Evolutionary conservation across 345 rosid species (phyloP).

Genomic region (Nephelium lappaceum): DNA sequence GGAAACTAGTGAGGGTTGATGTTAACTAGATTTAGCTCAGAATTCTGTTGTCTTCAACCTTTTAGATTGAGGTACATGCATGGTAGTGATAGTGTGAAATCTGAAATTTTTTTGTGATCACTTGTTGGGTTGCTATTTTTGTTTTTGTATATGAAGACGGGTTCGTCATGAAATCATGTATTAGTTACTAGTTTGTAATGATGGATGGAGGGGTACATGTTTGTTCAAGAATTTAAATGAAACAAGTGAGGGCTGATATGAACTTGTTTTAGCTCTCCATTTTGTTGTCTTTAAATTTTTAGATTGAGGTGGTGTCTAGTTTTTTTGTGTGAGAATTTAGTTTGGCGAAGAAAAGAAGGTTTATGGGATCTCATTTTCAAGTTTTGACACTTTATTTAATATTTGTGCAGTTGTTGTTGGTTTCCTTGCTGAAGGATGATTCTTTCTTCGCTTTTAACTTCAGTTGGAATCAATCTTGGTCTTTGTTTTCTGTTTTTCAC

Average conservation of each 20-base stretch:
- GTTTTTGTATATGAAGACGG: neutral
- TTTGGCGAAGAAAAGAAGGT: neutral
- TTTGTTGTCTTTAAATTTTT: too few relatives aligned
- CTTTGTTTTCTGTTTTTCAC: slow-evolving; percentile 78
- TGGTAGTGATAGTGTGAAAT: neutral
- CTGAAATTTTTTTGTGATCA: neutral
- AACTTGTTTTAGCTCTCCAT: too few relatives aligned
- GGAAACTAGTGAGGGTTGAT: too few relatives aligned
- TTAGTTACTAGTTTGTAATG: too few relatives aligned
- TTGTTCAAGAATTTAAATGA: neutral
- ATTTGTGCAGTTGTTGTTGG: neutral
- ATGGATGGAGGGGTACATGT: neutral
- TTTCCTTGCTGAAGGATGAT: slow-evolving; percentile 16
- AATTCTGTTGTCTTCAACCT: too few relatives aligned
- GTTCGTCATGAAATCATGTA: neutral
- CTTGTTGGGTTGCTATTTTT: neutral
- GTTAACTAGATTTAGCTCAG: too few relatives aligned
- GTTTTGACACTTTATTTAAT: neutral
- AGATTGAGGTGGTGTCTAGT: neutral
- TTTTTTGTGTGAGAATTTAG: slow-evolving; percentile 1
- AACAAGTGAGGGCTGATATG: too few relatives aligned
- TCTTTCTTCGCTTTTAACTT: slow-evolving; percentile 84
- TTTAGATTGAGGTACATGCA: too few relatives aligned
- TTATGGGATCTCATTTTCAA: slow-evolving; percentile 1
- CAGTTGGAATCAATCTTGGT: slow-evolving; percentile 95